A percentile compares a stretch with the other conserved stretches of the same genome.
phyloP scores from a whole-genome alignment of 805 yeast genomes.

The Wickerhamiella siamensis region DNA sequence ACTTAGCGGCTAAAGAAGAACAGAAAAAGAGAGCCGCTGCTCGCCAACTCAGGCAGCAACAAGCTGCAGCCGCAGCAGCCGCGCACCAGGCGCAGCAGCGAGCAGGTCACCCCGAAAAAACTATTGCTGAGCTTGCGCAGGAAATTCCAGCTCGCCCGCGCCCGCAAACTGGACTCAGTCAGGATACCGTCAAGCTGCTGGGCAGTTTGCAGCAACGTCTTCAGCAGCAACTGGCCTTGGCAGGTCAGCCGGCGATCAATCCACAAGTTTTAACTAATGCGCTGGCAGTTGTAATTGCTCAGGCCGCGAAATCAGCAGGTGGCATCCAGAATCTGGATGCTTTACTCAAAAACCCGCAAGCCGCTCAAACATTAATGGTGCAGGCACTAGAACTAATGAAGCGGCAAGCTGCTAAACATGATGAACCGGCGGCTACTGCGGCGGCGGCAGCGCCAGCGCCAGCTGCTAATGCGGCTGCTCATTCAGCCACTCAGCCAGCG shows the following conservation, averaged over 20 bases:
- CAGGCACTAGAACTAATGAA: conserved; percentile 12
- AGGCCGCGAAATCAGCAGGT: conserved; percentile 59
- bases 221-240: conserved; percentile 64
- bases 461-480: conserved; percentile 1
- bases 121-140: conserved; percentile 24
- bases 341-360: conserved; percentile 12
- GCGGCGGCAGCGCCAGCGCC: conserved; percentile 7
- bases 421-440: conserved; percentile 1
- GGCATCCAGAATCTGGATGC: conserved; percentile 17
- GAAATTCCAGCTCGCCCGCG: conserved; percentile 16
- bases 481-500: conserved; percentile 3
- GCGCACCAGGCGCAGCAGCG: conserved; percentile 18
- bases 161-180: conserved; percentile 12
- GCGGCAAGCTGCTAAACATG: conserved; percentile 1
- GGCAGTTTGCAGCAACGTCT: conserved; percentile 77
- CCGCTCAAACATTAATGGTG: conserved; percentile 7
- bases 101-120: conserved; percentile 15
- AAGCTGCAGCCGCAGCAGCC: conserved; percentile 20
- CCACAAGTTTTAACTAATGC: conserved; percentile 81
- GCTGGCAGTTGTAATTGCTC: conserved; percentile 82
- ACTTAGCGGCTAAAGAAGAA: conserved; percentile 67
- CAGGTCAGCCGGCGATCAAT: conserved; percentile 51
- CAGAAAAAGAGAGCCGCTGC: conserved; percentile 38
- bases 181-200: conserved; percentile 58
- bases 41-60: conserved; percentile 21